phyloP scores from a whole-genome alignment of 2,329 filamentous ascomycete genomes.

The Pyrenophora tritici-repentis region DNA sequence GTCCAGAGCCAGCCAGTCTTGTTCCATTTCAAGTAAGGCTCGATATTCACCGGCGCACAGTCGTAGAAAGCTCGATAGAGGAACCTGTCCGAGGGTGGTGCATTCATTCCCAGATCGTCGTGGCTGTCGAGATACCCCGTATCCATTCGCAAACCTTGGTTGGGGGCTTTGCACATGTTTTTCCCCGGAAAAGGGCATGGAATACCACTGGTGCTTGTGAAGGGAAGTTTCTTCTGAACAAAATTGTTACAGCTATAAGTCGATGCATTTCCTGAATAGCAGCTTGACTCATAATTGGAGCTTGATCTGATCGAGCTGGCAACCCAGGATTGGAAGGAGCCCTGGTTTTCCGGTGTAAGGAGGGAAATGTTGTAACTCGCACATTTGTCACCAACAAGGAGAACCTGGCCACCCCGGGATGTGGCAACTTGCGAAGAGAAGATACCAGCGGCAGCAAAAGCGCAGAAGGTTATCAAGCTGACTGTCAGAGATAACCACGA shows the following conservation, averaged over 20 bases:
- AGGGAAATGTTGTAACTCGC: conserved; percentile 8
- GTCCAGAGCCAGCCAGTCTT: conserved; percentile 3
- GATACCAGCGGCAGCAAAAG: conserved; percentile 33
- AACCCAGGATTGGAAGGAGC: background rate
- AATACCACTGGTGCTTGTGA: conserved; percentile 10
- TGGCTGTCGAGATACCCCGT: conserved; percentile 30
- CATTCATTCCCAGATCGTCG: conserved; percentile 32
- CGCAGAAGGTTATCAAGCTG: conserved; percentile 16
- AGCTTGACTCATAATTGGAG: conserved; percentile 25
- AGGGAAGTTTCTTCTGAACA: conserved; percentile 17
- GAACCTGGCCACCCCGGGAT: conserved; percentile 40
- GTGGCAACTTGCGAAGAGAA: conserved; percentile 46
- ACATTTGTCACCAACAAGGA: conserved; percentile 30
- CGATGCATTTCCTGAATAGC: conserved; percentile 20
- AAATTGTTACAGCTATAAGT: conserved; percentile 24
- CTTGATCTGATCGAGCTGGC: conserved; percentile 17
- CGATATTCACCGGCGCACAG: conserved; percentile 28
- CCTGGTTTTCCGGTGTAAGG: conserved; percentile 2
- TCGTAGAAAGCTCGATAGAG: conserved; percentile 24
- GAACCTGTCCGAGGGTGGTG: conserved; percentile 23
- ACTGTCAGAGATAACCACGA: conserved; percentile 9
- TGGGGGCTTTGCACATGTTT: conserved; percentile 19
- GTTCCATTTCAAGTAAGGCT: conserved; percentile 16
- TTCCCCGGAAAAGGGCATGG: conserved; percentile 25
- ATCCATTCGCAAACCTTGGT: conserved; percentile 26